These are phyloP conservation scores for Aegle marmelos DNA, from an alignment of 345 rosid genomes.

Conservation along the genomic window DNA sequence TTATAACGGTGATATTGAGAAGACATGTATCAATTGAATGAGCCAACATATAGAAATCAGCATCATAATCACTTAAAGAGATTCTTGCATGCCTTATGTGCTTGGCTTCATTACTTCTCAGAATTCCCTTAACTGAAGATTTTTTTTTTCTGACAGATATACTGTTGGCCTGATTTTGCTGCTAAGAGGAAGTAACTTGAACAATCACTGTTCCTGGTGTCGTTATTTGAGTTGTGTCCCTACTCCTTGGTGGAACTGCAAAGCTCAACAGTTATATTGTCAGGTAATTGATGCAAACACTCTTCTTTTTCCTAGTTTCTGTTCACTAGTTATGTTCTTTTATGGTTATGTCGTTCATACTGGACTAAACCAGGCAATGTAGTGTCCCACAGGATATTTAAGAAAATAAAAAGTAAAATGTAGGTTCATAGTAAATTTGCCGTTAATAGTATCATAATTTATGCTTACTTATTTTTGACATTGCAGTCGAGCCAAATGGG, in stretches of 20 bases:
- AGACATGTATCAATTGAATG: slow-evolving; percentile 6
- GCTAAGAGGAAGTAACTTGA: slow-evolving; percentile 59
- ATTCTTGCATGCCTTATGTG: not conserved
- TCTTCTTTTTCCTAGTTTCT: not conserved
- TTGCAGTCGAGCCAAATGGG: slow-evolving; percentile 58
- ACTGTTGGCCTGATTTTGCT: slow-evolving; percentile 58
- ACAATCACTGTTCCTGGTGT: slow-evolving; percentile 82
- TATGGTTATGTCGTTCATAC: not conserved
- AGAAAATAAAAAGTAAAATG: not conserved
- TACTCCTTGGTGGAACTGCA: slow-evolving; percentile 81
- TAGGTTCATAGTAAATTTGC: too few relatives aligned
- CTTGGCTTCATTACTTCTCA: not conserved
- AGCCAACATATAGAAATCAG: not conserved
- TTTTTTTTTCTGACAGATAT: slow-evolving; percentile 33
- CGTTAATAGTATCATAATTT: too few relatives aligned
- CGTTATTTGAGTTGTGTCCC: slow-evolving; percentile 85
- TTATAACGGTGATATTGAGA: slow-evolving; percentile 14
- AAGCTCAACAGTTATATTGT: slow-evolving; percentile 42
- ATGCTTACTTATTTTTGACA: not conserved
- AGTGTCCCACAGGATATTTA: not conserved
- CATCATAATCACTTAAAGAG: slow-evolving; percentile 8
- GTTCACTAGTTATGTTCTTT: not conserved
- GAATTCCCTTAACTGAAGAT: not conserved
- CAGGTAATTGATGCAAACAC: slow-evolving; percentile 39
- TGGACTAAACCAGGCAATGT: not conserved